Percentiles rank a stretch among this genome's conserved stretches.
These are phyloP conservation scores for Solidago caesia DNA, from an alignment of 129 eudicot species.

Conservation along the genomic window DNA sequence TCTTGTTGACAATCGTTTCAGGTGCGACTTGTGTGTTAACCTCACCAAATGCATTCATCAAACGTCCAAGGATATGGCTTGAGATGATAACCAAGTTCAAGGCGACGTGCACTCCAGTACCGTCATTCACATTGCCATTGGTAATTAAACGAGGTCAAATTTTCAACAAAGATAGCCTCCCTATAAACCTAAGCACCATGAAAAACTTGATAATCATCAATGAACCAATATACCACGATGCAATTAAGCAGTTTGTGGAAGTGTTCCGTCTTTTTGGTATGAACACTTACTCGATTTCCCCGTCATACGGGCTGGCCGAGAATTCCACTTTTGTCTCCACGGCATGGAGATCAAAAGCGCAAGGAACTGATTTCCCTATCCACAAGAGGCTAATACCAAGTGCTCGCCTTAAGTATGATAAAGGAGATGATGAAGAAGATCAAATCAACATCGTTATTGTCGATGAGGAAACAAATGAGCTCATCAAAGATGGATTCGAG, in stretches of 20 bases:
- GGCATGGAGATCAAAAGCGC: constrained; percentile 54
- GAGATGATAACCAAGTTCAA: constrained; percentile 66
- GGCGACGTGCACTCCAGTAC: constrained; percentile 80
- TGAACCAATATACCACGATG: constrained; percentile 67
- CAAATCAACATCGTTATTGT: constrained; percentile 55
- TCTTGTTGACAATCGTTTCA: constrained; percentile 60
- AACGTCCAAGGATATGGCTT: constrained; percentile 77
- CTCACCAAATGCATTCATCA: constrained; percentile 60
- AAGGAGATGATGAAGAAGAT: constrained; percentile 36
- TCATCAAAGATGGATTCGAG: constrained; percentile 56
- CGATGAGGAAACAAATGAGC: constrained; percentile 61
- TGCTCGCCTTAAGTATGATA: constrained; percentile 54
- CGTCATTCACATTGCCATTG: constrained; percentile 73
- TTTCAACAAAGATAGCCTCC: constrained; percentile 24
- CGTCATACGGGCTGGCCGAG: constrained; percentile 85
- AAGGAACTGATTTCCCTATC: constrained; percentile 35
- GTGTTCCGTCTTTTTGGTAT: constrained; percentile 55
- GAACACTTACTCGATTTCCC: constrained; percentile 50
- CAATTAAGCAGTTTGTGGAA: constrained; percentile 46
- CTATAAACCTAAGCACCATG: constrained; percentile 49
- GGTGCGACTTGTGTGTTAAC: constrained; percentile 74
- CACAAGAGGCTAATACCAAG: constrained; percentile 63
- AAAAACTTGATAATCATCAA: constrained; percentile 71
- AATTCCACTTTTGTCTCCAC: constrained; percentile 82
- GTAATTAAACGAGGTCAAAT: constrained; percentile 64